phyloP scores from a whole-genome alignment of 2,329 filamentous ascomycete species.

The Pseudogymnoascus sp. region DNA sequence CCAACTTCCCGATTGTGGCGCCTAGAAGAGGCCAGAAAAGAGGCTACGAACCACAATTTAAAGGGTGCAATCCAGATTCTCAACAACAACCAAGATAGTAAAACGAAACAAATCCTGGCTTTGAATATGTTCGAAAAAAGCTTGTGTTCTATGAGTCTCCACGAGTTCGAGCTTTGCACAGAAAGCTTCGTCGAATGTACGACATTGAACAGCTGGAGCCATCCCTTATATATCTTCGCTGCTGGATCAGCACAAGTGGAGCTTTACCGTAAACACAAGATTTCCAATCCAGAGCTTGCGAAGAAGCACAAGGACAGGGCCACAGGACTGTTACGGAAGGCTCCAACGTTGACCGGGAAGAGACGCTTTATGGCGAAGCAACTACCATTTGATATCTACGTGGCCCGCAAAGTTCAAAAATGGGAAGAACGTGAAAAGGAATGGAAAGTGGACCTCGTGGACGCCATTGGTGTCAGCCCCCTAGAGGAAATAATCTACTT shows the following conservation, averaged over 20 bases:
- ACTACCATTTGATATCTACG: constrained; percentile 83
- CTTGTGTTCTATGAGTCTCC: constrained; percentile 69
- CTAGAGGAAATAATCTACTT: constrained; percentile 88
- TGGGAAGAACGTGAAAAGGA: constrained; percentile 74
- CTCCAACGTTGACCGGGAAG: constrained; percentile 68
- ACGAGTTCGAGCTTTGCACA: constrained; percentile 69
- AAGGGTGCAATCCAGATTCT: constrained; percentile 62
- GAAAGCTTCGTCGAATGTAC: constrained; percentile 68
- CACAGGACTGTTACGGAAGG: constrained; percentile 63
- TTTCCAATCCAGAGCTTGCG: constrained; percentile 40
- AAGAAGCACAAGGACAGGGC: constrained; percentile 55
- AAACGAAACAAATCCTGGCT: constrained; percentile 83
- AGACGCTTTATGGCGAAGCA: constrained; percentile 87
- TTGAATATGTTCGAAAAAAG: constrained; percentile 80
- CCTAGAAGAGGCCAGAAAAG: constrained; percentile 77
- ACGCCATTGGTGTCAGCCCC: constrained; percentile 75
- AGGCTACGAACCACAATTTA: constrained; percentile 60
- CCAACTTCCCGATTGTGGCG: constrained; percentile 80
- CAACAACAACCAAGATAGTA: constrained; percentile 51
- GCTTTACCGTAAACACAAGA: constrained; percentile 61
- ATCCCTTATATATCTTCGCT: constrained; percentile 83
- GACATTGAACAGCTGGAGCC: constrained; percentile 85
- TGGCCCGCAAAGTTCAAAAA: constrained; percentile 75
- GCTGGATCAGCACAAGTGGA: constrained; percentile 73
- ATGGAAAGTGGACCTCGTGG: constrained; percentile 61